phyloP scores from a whole-genome alignment of 306 rosid species.

The Quercus alba region DNA sequence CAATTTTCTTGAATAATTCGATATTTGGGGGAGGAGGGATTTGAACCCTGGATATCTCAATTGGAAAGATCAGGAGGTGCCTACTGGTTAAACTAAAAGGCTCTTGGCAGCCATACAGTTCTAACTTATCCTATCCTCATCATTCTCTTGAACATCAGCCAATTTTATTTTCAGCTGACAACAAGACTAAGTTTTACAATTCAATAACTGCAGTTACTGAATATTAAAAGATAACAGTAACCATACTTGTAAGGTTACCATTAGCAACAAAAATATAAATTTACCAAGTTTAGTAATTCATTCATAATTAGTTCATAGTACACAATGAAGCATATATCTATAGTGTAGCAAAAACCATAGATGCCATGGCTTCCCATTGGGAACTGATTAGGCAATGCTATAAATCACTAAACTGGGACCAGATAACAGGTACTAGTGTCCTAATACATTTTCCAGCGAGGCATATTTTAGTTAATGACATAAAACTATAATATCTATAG shows the following conservation, averaged over 20 bases:
- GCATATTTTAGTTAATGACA: background rate
- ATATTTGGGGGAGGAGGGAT: no score
- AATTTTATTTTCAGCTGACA: no score
- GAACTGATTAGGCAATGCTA: background rate
- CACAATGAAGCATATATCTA: background rate
- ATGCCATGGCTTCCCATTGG: background rate
- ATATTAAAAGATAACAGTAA: background rate
- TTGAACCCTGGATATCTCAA: no score
- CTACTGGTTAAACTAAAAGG: no score
- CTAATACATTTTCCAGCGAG: background rate
- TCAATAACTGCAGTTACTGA: background rate
- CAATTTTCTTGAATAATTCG: no score
- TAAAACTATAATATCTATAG: background rate
- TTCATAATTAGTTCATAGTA: background rate
- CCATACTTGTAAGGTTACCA: background rate
- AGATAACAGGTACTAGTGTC: background rate
- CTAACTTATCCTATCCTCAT: background rate
- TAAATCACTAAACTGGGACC: background rate
- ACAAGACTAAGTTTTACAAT: background rate
- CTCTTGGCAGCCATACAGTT: background rate
- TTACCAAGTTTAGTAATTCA: background rate
- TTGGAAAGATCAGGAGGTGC: no score
- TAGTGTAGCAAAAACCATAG: background rate
- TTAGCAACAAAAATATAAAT: background rate
- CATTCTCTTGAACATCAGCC: background rate